Base-by-base conservation (phyloP, 768 basidiomycete genomes). In the Leucocoprinus birnbaumii region DNA sequence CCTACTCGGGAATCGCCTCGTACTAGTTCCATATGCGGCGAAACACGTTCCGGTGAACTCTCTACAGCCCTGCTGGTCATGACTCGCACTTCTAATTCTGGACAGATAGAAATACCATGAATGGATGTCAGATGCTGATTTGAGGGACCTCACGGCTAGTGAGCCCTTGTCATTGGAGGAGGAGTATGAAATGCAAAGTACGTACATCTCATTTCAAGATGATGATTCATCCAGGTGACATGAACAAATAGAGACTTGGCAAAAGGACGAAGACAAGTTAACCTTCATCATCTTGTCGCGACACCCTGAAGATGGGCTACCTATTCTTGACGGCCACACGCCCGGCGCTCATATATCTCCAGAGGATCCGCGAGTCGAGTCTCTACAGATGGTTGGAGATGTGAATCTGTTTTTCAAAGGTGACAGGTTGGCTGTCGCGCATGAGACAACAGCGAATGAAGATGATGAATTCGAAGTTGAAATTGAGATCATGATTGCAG, bases 161-260 rank as follows among this genome's bases (percentile, higher is more conserved):
- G 93, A 96, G 61, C 86, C 87, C 3, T 75, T 97, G 40, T 81
- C 79, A 7, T 70, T 93, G 6, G 84, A 88, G 57, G 83, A 95
- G 63, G 94, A 95, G 63, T 85, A 86, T 57, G 85, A 86, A 21
- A 96, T 96, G 94, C 94, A 96, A 67, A 74, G 94, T 93, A 62
- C 4, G 67, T 62, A 19, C 25, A 21, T 7, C 21, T 4, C 31
- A n/a, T n/a, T n/a, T n/a, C n/a, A n/a, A n/a, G n/a, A n/a, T n/a
- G n/a, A n/a, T n/a, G n/a, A n/a, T n/a, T n/a, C n/a, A n/a, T n/a
- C n/a, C n/a, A n/a, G n/a, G n/a, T n/a, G n/a, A n/a, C n/a, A n/a
- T n/a, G n/a, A n/a, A n/a, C n/a, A n/a, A n/a, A n/a, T 61, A 95
- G 92, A 73, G 48, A 91, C 87, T 68, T 97, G 95, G 94, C 86